Evolutionary conservation across 148 eudicot species (phyloP).

Genomic region (Pouteria glomerata): DNA sequence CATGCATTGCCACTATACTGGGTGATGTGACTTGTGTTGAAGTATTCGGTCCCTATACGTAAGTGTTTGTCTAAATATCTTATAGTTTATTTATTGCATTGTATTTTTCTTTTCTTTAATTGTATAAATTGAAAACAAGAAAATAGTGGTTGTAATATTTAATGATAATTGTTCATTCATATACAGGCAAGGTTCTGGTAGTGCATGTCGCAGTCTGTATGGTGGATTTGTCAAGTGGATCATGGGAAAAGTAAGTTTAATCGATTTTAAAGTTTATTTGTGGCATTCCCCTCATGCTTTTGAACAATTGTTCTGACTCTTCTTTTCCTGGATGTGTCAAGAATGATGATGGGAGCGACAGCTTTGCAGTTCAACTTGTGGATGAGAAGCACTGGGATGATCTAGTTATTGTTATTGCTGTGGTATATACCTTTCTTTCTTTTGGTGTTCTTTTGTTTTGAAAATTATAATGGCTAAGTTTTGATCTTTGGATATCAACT

Average conservation of each 20-base stretch:
- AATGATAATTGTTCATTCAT: slow-evolving; percentile 10
- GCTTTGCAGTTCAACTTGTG: slow-evolving; percentile 79
- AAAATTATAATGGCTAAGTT: too few species aligned
- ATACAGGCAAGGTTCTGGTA: slow-evolving; percentile 92
- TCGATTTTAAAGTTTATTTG: slow-evolving; percentile 1
- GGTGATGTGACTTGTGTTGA: neutral
- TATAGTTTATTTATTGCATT: neutral
- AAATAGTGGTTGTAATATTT: slow-evolving; percentile 1
- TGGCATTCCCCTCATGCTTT: neutral
- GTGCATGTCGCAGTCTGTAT: slow-evolving; percentile 93
- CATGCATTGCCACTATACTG: neutral
- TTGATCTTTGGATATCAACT: too few species aligned
- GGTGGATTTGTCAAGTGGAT: slow-evolving; percentile 98
- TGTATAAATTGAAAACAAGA: too few species aligned
- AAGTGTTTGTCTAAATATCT: neutral
- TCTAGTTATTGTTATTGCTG: slow-evolving; percentile 87
- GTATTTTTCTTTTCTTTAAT: too few species aligned
- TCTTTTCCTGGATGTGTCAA: slow-evolving; percentile 21
- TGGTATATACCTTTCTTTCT: slow-evolving; percentile 51
- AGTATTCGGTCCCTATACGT: neutral
- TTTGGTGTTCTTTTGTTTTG: neutral
- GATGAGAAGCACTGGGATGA: slow-evolving; percentile 99
- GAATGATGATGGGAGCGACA: slow-evolving; percentile 89
- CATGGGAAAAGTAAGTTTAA: slow-evolving; percentile 85
- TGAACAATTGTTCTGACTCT: neutral